Evolutionary conservation across 805 yeast genomes (phyloP).

Genomic region (Cyberlindnera sargentensis): DNA sequence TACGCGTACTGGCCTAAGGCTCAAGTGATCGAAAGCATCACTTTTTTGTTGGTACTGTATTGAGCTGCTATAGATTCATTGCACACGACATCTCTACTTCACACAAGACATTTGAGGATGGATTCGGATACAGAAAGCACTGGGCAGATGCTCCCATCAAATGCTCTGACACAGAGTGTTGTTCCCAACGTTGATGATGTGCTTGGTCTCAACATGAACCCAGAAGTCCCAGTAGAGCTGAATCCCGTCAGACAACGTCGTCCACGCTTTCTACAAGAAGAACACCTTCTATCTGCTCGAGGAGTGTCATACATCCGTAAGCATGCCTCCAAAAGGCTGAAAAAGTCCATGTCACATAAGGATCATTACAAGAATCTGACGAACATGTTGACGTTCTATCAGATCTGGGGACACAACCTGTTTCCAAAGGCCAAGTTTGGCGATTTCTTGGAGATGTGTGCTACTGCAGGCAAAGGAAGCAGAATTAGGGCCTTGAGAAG

Average conservation of each 20-base stretch:
- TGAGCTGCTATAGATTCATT: no score
- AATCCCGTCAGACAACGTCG: slow-evolving; percentile 3
- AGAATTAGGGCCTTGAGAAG: slow-evolving; percentile 37
- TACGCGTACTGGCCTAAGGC: no score
- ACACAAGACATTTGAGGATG: no score
- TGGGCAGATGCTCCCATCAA: not conserved
- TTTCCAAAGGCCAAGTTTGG: slow-evolving; percentile 75
- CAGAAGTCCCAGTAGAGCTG: not conserved
- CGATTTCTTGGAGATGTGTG: slow-evolving; percentile 55
- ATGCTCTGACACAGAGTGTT: not conserved
- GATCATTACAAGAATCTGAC: slow-evolving; percentile 44
- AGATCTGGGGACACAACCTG: slow-evolving; percentile 68
- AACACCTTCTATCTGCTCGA: slow-evolving; percentile 38
- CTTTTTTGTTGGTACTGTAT: no score
- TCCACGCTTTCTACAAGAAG: slow-evolving; percentile 39
- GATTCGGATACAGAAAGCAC: not conserved
- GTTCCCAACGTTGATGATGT: slow-evolving; percentile 9
- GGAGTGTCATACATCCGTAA: slow-evolving; percentile 51
- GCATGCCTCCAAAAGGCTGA: slow-evolving; percentile 24
- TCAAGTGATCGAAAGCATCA: no score
- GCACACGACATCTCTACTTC: no score
- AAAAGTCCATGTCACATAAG: slow-evolving; percentile 23
- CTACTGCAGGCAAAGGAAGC: slow-evolving; percentile 39
- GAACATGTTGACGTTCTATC: slow-evolving; percentile 48
- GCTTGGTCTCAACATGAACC: slow-evolving; percentile 8